A percentile compares a stretch with the other conserved stretches of the same genome.
Evolutionary conservation across 139 green algal genomes (phyloP).

Genomic region (Micractinium conductrix): DNA sequence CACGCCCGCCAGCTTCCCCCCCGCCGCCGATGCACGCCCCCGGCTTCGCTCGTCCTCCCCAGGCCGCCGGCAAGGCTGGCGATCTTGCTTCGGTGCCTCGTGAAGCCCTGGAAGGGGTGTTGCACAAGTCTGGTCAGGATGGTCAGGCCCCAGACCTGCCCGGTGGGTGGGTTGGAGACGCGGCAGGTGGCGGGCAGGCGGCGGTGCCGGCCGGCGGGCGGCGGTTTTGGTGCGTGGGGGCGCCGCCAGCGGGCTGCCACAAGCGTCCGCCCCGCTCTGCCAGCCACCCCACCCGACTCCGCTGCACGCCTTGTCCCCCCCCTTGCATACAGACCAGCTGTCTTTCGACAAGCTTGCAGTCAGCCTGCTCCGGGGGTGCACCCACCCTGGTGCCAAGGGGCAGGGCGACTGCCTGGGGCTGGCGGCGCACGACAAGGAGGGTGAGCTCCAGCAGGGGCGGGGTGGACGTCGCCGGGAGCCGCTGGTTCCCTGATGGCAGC

Average conservation of each 20-base stretch:
- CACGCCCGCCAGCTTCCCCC: not conserved
- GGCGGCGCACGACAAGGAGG: not conserved
- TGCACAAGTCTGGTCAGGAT: not conserved
- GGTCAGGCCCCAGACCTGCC: too few relatives aligned
- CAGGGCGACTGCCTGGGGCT: constrained; percentile 4
- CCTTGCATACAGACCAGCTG: constrained; percentile 4
- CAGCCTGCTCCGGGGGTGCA: not conserved
- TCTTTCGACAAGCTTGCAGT: constrained; percentile 2
- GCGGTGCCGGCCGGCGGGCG: too few relatives aligned
- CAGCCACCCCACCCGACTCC: too few relatives aligned
- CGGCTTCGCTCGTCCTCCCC: not conserved
- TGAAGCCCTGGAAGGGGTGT: not conserved
- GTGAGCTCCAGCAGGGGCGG: too few relatives aligned
- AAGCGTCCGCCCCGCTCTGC: too few relatives aligned
- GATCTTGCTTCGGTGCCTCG: not conserved
- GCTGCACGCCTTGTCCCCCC: too few relatives aligned
- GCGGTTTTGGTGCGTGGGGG: too few relatives aligned
- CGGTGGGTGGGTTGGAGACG: too few relatives aligned
- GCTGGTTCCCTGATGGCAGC: not conserved
- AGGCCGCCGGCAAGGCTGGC: not conserved
- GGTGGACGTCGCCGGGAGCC: too few relatives aligned
- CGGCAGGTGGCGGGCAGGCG: too few relatives aligned
- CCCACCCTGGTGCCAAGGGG: not conserved
- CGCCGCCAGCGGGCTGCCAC: too few relatives aligned
- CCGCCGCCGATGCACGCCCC: not conserved